These are phyloP conservation scores for Agapanthus africanus DNA, from an alignment of 106 monocot genomes.

Conservation along the genomic window DNA sequence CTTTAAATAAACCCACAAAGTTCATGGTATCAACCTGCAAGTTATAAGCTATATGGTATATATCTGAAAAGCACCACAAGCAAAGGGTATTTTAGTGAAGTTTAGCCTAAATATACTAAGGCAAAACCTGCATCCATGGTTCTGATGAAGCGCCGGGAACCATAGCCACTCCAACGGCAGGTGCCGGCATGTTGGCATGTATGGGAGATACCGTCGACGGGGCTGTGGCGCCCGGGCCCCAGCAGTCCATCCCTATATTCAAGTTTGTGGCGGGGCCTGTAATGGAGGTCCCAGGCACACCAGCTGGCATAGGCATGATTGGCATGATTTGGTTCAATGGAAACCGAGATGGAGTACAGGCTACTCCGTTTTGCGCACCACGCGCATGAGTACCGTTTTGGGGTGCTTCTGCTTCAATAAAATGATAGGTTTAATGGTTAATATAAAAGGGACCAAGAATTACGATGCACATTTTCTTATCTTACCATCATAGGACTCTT, in stretches of 20 bases:
- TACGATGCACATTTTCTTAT: not conserved
- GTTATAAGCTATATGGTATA: no score
- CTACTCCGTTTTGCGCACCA: conserved; percentile 50
- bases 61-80: not conserved
- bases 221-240: conserved; percentile 43
- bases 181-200: conserved; percentile 18
- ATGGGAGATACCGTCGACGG: conserved; percentile 31
- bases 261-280: conserved; percentile 62
- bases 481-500: conserved; percentile 58
- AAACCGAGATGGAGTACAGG: conserved; percentile 26
- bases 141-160: conserved; percentile 31
- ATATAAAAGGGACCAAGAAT: not conserved
- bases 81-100: not conserved
- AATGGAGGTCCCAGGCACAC: conserved; percentile 20
- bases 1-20: no score
- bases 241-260: conserved; percentile 83
- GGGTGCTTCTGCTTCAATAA: conserved; percentile 22
- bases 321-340: conserved; percentile 38
- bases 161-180: conserved; percentile 31
- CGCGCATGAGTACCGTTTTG: conserved; percentile 36
- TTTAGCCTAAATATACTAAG: not conserved
- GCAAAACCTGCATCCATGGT: conserved; percentile 32
- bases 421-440: conserved; percentile 3
- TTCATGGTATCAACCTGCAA: no score
- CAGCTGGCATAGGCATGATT: conserved; percentile 34